Evolutionary conservation across 2,329 filamentous ascomycete genomes (phyloP), one percentile per base, ranked within the genome.

Genomic region (Didymella glomerata): DNA sequence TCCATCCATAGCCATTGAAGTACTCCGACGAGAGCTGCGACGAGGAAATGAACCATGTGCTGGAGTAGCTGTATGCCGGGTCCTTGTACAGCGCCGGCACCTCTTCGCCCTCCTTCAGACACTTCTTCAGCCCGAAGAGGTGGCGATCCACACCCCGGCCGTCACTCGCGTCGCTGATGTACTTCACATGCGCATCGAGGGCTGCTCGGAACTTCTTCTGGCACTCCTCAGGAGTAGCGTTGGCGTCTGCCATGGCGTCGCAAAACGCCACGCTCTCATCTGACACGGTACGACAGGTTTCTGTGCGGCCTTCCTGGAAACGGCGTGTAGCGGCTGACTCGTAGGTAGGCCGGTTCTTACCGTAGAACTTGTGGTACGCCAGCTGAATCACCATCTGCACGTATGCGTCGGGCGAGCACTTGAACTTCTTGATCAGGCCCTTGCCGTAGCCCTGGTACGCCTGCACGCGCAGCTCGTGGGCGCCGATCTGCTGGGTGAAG

Each of bases 1-100:
- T 95, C 95, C 95, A 99, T 45, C 95, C 95, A 79, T 99, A 99
- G 24, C 96, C 95, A 77, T 99, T 99, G 81, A 98, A 99, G 84
- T 91, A 97, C 82, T 99, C 96, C 32, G 90, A 93, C 80, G 90
- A 95, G 76, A 99, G 82, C 82, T 99, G 96, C 61, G 88, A 92
- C 27, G 89, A 92, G 27, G 90, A 94, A 59, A 99, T 83, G 80
- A 88, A 97, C 95, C 95, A 99, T 14, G 89, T 92, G 73, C 85
- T 83, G 59, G 89, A 93, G 83, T 98, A 99, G 4, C 80, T 76
- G 77, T 86, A 98, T 3, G 93, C 90, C 0, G 93, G 92, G 76
- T 99, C 95, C 75, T 90, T 85, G 82, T 90, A 99, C 61, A 99
- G 85, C 20, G 86, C 85, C 0, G 95, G 95, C 2, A 96, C 63